Evolutionary conservation across 2,329 filamentous ascomycete species (phyloP), one percentile per base, ranked within the genome.

Genomic region (Periconia digitata): DNA sequence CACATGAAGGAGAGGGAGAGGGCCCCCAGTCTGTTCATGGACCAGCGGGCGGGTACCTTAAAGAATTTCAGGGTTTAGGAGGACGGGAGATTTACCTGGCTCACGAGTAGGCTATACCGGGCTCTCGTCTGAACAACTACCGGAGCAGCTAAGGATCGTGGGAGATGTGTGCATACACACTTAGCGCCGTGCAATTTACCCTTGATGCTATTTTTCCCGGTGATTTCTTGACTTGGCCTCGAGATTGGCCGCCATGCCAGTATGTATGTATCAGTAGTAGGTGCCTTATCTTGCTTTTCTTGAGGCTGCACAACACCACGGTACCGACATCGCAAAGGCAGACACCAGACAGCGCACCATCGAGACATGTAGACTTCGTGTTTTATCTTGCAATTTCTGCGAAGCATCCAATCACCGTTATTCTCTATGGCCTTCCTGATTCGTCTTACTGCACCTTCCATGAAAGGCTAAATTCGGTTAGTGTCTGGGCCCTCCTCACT

Each of bases 391-490:
- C 41, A 38, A 49, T 27, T 6, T 32, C 27, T 6, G 27, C 27
- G 27, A 4, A 3, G n/a, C 40, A 45, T 39, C 54, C 56, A 56
- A 58, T 58, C 36, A 53, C 20, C 44, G 5, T n/a, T 8, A 6
- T 17, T 23, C 18, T 8, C 45, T 23, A 17, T 36, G 50, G 58
- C 54, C 60, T 62, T 61, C 59, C 55, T 51, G 23, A 56, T 63
- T 50, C 41, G 53, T 50, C 48, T 40, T 21, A 21, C 17, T 42
- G 34, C 43, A 45, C 51, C 51, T 46, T 50, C 43, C 43, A 37
- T 42, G 43, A 20, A 32, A 51, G 54, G 53, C 56, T 58, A 53
- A 58, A 63, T 59, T 44, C 46, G 54, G 54, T 53, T 63, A 64
- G 56, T 21, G 23, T 22, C 29, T 16, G 24, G 21, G 13, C 16